These are phyloP conservation scores for Heliosperma pusillum DNA, from an alignment of 148 eudicot species.

Conservation along the genomic window DNA sequence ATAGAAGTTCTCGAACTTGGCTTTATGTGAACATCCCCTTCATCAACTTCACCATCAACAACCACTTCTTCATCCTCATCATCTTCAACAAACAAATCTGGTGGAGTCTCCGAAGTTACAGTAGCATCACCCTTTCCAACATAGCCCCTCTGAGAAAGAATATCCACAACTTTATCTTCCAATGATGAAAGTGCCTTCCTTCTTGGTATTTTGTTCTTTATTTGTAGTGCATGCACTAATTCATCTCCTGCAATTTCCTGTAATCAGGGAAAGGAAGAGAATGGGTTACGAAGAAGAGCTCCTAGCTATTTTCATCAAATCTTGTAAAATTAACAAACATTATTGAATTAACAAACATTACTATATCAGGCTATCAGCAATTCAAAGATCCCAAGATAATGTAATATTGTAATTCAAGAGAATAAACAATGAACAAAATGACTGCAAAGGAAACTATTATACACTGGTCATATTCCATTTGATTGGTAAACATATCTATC, in stretches of 20 bases:
- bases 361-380: neutral
- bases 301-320: neutral
- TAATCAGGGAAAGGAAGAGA: slow-evolving; percentile 2
- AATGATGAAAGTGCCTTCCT: slow-evolving; percentile 78
- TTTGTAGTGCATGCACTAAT: slow-evolving; percentile 68
- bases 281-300: neutral
- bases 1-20: slow-evolving; percentile 58
- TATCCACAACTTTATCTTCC: slow-evolving; percentile 79
- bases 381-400: neutral
- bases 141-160: slow-evolving; percentile 90
- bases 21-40: slow-evolving; percentile 95
- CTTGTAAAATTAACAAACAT: neutral
- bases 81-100: slow-evolving; percentile 68
- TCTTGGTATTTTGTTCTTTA: slow-evolving; percentile 83
- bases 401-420: neutral
- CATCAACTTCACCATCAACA: slow-evolving; percentile 97
- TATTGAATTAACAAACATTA: neutral
- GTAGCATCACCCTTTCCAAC: slow-evolving; percentile 56
- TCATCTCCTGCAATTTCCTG: slow-evolving; percentile 95
- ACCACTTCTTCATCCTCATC: slow-evolving; percentile 98
- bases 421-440: neutral
- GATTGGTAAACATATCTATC: neutral
- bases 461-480: neutral
- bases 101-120: slow-evolving; percentile 44
- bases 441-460: neutral